Conservation (phyloP, 2,329 filamentous ascomycete species). For the Cordyceps tenuipes region DNA sequence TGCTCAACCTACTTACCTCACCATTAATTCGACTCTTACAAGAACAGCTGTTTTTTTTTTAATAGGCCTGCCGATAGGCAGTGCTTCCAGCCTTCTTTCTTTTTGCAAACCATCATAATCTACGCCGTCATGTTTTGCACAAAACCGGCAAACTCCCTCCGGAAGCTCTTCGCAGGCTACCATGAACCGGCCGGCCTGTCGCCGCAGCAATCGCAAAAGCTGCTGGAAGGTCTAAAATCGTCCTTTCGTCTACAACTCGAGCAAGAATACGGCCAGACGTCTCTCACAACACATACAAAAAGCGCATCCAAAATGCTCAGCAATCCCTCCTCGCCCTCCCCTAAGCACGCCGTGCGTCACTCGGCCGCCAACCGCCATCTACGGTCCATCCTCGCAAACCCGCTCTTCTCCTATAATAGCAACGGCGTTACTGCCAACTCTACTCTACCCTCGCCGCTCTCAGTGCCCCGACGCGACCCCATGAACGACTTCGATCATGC, state of each 20-base stretch:
- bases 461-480: conserved; percentile 30
- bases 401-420: conserved; percentile 38
- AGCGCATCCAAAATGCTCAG: conserved; percentile 15
- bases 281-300: conserved; percentile 19
- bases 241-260: conserved; percentile 53
- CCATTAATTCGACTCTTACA: background rate
- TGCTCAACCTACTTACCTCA: background rate
- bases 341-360: conserved; percentile 29
- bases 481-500: conserved; percentile 50
- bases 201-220: conserved; percentile 41
- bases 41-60: background rate
- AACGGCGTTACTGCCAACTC: background rate
- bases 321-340: conserved; percentile 2
- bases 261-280: conserved; percentile 41
- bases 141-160: conserved; percentile 28
- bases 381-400: conserved; percentile 49
- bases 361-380: conserved; percentile 38
- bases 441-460: background rate
- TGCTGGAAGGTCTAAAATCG: conserved; percentile 46
- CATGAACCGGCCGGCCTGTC: conserved; percentile 46
- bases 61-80: conserved; percentile 10
- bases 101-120: background rate
- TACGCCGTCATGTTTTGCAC: conserved; percentile 29
- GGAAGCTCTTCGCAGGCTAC: conserved; percentile 32
- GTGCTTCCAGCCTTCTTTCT: background rate